These are phyloP conservation scores for Osmanthus fragrans DNA, from an alignment of 257 asterid species.

Conservation along the genomic window DNA sequence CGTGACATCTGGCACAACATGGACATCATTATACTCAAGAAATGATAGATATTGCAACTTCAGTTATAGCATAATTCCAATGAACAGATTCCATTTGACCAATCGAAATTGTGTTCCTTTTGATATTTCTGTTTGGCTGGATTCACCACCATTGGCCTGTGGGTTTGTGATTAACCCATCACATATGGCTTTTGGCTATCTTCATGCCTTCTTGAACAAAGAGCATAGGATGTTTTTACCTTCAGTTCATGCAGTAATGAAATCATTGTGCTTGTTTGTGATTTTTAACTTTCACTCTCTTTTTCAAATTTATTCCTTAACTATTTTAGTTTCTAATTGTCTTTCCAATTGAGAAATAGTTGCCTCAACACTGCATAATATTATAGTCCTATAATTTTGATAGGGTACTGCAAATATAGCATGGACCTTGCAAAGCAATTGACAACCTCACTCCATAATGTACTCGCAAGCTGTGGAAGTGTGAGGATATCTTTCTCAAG, in stretches of 20 bases:
- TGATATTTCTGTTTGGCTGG: not conserved
- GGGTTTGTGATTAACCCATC: slow-evolving; percentile 1
- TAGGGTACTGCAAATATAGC: slow-evolving; percentile 88
- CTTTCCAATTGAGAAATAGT: slow-evolving; percentile 3
- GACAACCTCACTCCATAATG: slow-evolving; percentile 66
- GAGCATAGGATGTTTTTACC: not conserved
- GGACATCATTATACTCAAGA: not conserved
- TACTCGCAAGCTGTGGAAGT: slow-evolving; percentile 82
- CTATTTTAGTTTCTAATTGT: slow-evolving; percentile 4
- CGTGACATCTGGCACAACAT: not conserved
- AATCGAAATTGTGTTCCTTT: not conserved
- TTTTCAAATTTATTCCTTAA: slow-evolving; percentile 8
- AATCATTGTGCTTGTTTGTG: not conserved
- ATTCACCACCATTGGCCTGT: slow-evolving; percentile 1
- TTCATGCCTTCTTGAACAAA: not conserved
- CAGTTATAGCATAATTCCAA: not conserved
- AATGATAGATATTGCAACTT: not conserved
- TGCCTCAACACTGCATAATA: slow-evolving; percentile 4
- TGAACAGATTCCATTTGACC: not conserved
- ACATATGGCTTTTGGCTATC: not conserved
- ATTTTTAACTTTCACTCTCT: slow-evolving; percentile 6
- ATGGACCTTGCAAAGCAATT: slow-evolving; percentile 85
- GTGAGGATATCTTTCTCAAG: slow-evolving; percentile 93
- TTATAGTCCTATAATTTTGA: slow-evolving; percentile 29
- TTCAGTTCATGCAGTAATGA: slow-evolving; percentile 18